Conservation (phyloP, 2,329 filamentous ascomycete genomes). For the Falciphora oryzae region DNA sequence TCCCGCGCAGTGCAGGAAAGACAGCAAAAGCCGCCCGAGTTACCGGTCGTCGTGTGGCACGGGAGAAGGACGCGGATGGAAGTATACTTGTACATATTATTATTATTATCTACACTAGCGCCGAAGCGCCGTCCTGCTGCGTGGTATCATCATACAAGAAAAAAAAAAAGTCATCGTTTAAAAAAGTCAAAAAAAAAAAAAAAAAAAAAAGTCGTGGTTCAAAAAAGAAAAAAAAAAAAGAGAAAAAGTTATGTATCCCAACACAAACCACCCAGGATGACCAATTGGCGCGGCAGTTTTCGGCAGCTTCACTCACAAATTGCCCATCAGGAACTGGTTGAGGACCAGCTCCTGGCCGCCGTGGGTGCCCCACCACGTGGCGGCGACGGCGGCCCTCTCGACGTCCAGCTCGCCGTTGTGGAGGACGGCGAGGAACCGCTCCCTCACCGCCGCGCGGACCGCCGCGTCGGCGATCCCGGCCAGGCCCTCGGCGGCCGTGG, state of each 20-base stretch:
- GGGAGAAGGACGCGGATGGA: too few relatives aligned
- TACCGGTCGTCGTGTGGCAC: too few relatives aligned
- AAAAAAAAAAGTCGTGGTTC: background rate
- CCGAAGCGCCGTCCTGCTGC: background rate
- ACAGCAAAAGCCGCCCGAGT: too few relatives aligned
- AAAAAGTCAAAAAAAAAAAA: background rate
- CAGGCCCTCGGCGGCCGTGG: slow-evolving; percentile 61
- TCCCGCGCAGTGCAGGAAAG: too few relatives aligned
- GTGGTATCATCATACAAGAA: background rate
- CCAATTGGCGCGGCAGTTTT: too few relatives aligned
- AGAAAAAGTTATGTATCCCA: too few relatives aligned
- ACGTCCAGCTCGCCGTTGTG: slow-evolving; percentile 84
- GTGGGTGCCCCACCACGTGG: slow-evolving; percentile 75
- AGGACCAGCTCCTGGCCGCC: slow-evolving; percentile 49
- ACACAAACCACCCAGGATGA: too few relatives aligned
- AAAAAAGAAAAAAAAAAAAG: background rate
- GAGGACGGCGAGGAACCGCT: slow-evolving; percentile 73
- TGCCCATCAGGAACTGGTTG: slow-evolving; percentile 45
- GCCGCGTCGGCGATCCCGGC: slow-evolving; percentile 54
- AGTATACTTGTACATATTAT: too few relatives aligned
- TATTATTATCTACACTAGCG: too few relatives aligned
- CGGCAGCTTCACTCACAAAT: too few relatives aligned
- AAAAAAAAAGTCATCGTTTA: background rate
- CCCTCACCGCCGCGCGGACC: slow-evolving; percentile 60
- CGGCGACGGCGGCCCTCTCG: slow-evolving; percentile 69